These are phyloP conservation scores for Volvox africanus DNA, from an alignment of 139 green algal genomes.

Conservation along the genomic window DNA sequence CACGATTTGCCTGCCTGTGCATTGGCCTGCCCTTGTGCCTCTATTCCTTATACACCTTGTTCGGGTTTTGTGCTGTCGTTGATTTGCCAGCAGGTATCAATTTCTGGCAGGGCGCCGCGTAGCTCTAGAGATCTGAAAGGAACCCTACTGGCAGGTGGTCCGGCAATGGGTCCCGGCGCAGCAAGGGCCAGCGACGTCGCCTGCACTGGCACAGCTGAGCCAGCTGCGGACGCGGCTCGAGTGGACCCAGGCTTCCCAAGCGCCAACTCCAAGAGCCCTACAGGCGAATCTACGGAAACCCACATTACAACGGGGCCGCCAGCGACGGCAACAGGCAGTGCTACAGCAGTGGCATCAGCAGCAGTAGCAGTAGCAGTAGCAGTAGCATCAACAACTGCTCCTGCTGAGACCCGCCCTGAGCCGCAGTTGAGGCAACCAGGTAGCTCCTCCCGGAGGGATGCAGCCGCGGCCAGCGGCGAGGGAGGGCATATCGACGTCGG, in stretches of 20 bases:
- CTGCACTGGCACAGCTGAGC: neutral
- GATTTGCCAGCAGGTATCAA: neutral
- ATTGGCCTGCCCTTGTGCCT: too few relatives aligned
- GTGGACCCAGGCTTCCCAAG: neutral
- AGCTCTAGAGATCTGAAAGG: neutral
- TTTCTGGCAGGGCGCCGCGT: neutral
- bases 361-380: neutral
- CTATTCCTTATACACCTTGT: neutral
- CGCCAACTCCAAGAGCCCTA: neutral
- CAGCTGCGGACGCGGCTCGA: neutral
- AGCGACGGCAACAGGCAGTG: neutral
- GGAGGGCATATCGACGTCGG: neutral
- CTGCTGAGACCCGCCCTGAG: neutral
- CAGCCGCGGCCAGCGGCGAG: neutral
- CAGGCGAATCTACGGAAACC: neutral
- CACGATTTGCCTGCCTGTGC: too few relatives aligned
- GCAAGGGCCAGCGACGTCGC: neutral
- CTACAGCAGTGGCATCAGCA: neutral
- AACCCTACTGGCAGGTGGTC: neutral
- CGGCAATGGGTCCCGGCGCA: neutral
- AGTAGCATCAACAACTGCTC: neutral
- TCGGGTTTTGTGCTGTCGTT: neutral
- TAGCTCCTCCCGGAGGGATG: too few relatives aligned
- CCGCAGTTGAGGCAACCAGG: neutral
- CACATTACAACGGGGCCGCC: neutral